Evolutionary conservation across 116 monocot genomes (phyloP).

Genomic region (Papilionanthe hybrid): DNA sequence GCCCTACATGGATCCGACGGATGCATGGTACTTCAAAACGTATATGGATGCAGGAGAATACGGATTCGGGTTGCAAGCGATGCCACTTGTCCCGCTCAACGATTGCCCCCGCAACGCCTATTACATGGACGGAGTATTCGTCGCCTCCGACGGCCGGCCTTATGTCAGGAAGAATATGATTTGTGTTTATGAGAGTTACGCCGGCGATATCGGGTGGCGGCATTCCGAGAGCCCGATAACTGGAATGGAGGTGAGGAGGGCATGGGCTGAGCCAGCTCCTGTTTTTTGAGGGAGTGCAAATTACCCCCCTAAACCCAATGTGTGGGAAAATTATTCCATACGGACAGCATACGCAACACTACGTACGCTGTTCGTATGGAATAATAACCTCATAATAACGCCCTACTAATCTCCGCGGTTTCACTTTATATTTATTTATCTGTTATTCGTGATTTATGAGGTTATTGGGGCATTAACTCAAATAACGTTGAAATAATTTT

Average conservation of each 20-base stretch:
- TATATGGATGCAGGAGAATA: conserved; percentile 95
- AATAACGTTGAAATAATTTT: too few species aligned
- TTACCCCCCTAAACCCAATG: too few species aligned
- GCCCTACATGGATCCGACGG: conserved; percentile 90
- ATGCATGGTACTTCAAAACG: conserved; percentile 91
- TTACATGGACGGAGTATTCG: conserved; percentile 74
- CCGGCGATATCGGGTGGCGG: conserved; percentile 77
- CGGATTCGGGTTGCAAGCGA: conserved; percentile 75
- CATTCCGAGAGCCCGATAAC: conserved; percentile 70
- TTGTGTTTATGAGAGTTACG: conserved; percentile 75
- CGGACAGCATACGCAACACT: too few species aligned
- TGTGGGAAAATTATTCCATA: too few species aligned
- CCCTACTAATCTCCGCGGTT: too few species aligned
- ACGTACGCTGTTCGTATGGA: too few species aligned
- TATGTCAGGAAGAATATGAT: conserved; percentile 63
- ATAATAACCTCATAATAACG: too few species aligned
- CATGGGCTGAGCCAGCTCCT: too few species aligned
- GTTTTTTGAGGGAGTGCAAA: too few species aligned
- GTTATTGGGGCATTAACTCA: too few species aligned
- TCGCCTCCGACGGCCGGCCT: conserved; percentile 57
- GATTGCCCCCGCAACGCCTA: conserved; percentile 78
- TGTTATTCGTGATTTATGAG: too few species aligned
- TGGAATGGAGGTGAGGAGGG: conserved; percentile 36
- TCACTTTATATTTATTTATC: too few species aligned
- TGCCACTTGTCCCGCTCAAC: conserved; percentile 77